Base-by-base conservation (phyloP, 83 land plant species). In the Diphasiastrum complanatum region DNA sequence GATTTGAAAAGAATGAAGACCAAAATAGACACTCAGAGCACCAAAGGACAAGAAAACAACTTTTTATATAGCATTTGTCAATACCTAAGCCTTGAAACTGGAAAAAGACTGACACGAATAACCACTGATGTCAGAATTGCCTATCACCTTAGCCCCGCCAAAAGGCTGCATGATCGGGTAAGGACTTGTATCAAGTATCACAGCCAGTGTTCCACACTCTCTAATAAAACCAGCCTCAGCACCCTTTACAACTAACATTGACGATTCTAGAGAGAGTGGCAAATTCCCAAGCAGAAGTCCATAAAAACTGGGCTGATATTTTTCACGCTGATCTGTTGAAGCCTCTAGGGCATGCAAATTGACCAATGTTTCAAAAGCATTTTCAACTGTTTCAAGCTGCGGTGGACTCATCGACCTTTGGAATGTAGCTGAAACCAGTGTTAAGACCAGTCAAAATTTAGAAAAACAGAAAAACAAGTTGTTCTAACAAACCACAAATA, bases 181-280 rank as follows among this genome's bases (percentile, higher is more conserved):
- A 33, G 91, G 91, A 24, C 77, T 79, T 8, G 68, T 58, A 56
- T 86, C 91, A 78, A 83, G 71, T 60, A 86, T 51, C 54, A 77
- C 59, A 34, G 83, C 84, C 47, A 86, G 59, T 36, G 80, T 8
- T 63, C 78, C 80, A 35, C 87, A 81, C 67, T 86, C 91, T 27
- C 75, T 77, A 23, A 83, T 71, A 69, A 72, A 60, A 26, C 87
- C 87, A 61, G 62, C 33, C 20, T 64, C 72, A 6, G 80, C 81
- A 70, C 87, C 77, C 47, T 78, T 75, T 38, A 86, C 60, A 10
- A 74, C 79, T 19, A 86, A 71, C 33, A 83, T 74, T 26, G 91
- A 78, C 11, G 91, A 78, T 76, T 86, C 87, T 67, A 86, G 71
- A 2, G 87, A 83, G 31, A 86, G 51, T 2, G 88, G 73, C 14